Evolutionary conservation across 75 land plant species (phyloP).

Genomic region (Larix kaempferi): DNA sequence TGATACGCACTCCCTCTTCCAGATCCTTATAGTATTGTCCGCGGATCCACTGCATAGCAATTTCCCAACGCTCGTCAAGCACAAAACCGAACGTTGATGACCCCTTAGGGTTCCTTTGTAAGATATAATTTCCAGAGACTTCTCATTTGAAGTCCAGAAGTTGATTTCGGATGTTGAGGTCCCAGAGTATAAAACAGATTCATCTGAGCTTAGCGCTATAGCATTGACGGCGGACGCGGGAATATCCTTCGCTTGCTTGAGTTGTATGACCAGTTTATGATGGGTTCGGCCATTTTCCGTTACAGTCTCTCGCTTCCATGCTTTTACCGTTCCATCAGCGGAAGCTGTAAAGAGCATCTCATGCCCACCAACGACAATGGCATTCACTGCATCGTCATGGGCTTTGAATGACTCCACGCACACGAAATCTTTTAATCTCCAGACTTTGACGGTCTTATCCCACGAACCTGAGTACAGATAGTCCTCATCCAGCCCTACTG

Average conservation of each 20-base stretch:
- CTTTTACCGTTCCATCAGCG: slow-evolving; percentile 54
- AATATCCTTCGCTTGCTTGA: slow-evolving; percentile 31
- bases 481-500: slow-evolving; percentile 12
- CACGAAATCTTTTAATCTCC: slow-evolving; percentile 21
- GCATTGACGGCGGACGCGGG: slow-evolving; percentile 68
- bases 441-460: slow-evolving; percentile 66
- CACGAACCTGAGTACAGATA: slow-evolving; percentile 80
- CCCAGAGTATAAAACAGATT: slow-evolving; percentile 54
- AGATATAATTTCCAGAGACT: slow-evolving; percentile 33
- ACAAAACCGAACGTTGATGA: slow-evolving; percentile 57
- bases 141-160: slow-evolving; percentile 61
- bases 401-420: slow-evolving; percentile 49
- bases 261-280: slow-evolving; percentile 36
- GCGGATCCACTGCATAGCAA: slow-evolving; percentile 47
- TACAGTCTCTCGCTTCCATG: slow-evolving; percentile 31
- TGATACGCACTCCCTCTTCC: slow-evolving; percentile 19
- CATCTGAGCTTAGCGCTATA: slow-evolving; percentile 48
- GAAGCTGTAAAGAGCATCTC: slow-evolving; percentile 66
- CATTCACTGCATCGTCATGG: slow-evolving; percentile 64
- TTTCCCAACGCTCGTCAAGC: slow-evolving; percentile 26
- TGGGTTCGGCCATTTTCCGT: neutral
- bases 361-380: slow-evolving; percentile 35
- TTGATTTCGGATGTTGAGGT: slow-evolving; percentile 45
- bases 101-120: slow-evolving; percentile 39
- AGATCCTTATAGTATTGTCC: slow-evolving; percentile 67